These are phyloP conservation scores for Rugosomyces carneus DNA, from an alignment of 1,284 basidiomycete species.

Conservation along the genomic window DNA sequence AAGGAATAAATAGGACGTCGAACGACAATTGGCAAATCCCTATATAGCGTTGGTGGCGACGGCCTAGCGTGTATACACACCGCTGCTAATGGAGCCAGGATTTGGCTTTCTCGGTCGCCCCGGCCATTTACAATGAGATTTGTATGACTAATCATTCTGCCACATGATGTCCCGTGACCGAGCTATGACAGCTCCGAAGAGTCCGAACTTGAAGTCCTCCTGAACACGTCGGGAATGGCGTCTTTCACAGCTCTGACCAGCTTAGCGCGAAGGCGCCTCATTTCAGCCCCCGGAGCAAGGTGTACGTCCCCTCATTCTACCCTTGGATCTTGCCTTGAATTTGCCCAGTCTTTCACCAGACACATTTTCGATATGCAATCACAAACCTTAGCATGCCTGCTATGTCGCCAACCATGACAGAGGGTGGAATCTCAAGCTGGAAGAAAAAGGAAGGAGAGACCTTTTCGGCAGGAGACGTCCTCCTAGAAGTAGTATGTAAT, in stretches of 20 bases:
- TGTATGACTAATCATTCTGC: slow-evolving; percentile 10
- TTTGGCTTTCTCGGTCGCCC: slow-evolving; percentile 6
- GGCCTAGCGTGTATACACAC: not conserved
- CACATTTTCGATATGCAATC: slow-evolving; percentile 49
- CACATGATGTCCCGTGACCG: slow-evolving; percentile 12
- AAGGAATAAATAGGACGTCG: slow-evolving; percentile 13
- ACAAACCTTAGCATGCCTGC: slow-evolving; percentile 84
- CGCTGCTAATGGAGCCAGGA: slow-evolving; percentile 1
- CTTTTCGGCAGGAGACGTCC: slow-evolving; percentile 83
- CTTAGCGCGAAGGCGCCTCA: slow-evolving; percentile 10
- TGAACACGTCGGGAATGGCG: slow-evolving; percentile 19
- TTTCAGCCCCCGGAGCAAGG: slow-evolving; percentile 12
- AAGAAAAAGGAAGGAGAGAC: slow-evolving; percentile 87
- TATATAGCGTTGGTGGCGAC: slow-evolving; percentile 3
- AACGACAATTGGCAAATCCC: not conserved
- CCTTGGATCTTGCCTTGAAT: not conserved
- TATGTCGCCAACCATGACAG: slow-evolving; percentile 99
- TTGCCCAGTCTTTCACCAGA: slow-evolving; percentile 51
- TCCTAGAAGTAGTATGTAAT: slow-evolving; percentile 83
- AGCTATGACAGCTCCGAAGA: not conserved
- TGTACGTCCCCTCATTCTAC: slow-evolving; percentile 12
- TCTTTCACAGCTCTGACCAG: slow-evolving; percentile 19
- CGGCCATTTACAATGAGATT: slow-evolving; percentile 6
- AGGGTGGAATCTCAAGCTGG: slow-evolving; percentile 91
- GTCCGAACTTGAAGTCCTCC: not conserved